These are phyloP conservation scores for Mariannaea elegans DNA, from an alignment of 2,329 filamentous ascomycete genomes.

Conservation along the genomic window DNA sequence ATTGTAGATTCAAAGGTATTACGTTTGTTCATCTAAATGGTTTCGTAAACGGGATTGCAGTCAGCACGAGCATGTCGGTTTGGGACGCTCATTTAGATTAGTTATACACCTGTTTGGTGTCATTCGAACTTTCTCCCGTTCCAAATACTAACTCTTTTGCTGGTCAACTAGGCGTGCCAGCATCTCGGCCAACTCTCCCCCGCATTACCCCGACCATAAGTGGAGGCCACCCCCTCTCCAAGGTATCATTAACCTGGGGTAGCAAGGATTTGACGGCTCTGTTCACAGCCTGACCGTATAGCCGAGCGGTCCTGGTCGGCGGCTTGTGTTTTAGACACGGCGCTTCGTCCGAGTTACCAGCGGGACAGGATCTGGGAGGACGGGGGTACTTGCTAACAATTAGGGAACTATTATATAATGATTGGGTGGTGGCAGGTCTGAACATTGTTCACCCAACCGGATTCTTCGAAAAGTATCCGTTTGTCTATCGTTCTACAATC, in stretches of 20 bases:
- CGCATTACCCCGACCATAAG: slow-evolving; percentile 9
- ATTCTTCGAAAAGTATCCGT: background rate
- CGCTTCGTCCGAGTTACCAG: slow-evolving; percentile 9
- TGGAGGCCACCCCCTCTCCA: background rate
- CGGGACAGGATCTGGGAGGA: background rate
- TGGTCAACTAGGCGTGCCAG: too few species aligned
- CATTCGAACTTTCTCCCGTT: too few species aligned
- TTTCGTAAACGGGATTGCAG: too few species aligned
- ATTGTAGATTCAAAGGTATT: too few species aligned
- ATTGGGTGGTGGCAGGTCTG: background rate
- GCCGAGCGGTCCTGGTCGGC: slow-evolving; percentile 3
- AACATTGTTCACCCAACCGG: too few species aligned
- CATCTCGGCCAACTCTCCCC: background rate
- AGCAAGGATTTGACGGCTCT: background rate
- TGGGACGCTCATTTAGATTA: too few species aligned
- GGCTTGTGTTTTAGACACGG: background rate
- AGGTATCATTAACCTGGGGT: slow-evolving; percentile 9
- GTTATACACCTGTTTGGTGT: too few species aligned
- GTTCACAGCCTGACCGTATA: background rate
- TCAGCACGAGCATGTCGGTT: background rate
- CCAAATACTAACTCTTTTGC: background rate
- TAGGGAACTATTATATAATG: slow-evolving; percentile 1
- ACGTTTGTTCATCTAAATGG: too few species aligned
- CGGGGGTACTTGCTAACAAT: background rate
- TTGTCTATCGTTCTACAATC: background rate